Base-by-base conservation (phyloP, 1,284 basidiomycete genomes). In the Gymnopus androsaceus region DNA sequence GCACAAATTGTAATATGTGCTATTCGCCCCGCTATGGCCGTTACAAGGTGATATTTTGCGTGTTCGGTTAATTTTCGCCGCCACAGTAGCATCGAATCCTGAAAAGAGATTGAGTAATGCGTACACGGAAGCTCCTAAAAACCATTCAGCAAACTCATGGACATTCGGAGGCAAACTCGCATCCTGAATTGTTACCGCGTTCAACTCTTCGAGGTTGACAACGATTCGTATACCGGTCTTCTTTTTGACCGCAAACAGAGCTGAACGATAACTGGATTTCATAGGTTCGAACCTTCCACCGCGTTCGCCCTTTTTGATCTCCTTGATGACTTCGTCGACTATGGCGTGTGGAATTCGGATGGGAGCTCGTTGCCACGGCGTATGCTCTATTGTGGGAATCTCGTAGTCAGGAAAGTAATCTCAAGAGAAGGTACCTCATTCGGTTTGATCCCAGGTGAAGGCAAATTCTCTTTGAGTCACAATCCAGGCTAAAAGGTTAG, bases 341-440 rank as follows among this genome's bases (percentile, higher is more conserved):
- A 58, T 59, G 0, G 70, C 68, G n/a, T 69, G 59, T 0, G 54
- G 61, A 15, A 72, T 70, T 0, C 68, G 67, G n/a, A n/a, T n/a
- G n/a, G n/a, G n/a, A 4, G 60, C 56, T 9, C 54, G 49, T 4
- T 63, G 57, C 72, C 71, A 74, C 0, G 72, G 72, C 0, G 56
- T 63, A 27, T 74, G 73, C 44, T 69, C 64, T 4, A 74, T 69
- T 3, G 64, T 60, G 0, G 69, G 71, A 19, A 75, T 72, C 2
- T 66, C 59, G 30, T 72, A 71, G 52, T 70, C 66, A 4, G 72
- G 69, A 42, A 66, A 76, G 54, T 69, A 75, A 28, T 67, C 61
- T 0, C 53, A 54, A 2, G 59, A 63, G 44, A 76, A 72, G 0
- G 55, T 61, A n/a, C 75, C 73, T 11, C 66, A 55, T 51, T 73